These are phyloP conservation scores for Cryoendolithus antarcticus DNA, from an alignment of 2,329 filamentous ascomycete species.

Conservation along the genomic window DNA sequence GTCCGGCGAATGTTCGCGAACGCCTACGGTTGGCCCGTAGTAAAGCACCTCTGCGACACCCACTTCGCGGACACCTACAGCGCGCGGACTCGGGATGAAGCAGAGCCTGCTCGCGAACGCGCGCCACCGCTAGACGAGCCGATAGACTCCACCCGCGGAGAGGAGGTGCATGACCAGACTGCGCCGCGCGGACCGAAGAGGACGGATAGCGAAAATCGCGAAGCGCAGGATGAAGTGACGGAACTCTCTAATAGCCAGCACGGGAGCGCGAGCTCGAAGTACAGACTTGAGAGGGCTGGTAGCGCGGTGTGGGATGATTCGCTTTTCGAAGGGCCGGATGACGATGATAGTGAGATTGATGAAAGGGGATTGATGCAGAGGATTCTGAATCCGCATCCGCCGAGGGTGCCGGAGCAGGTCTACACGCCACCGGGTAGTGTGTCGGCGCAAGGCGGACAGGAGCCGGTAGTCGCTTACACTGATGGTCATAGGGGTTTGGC, in stretches of 20 bases:
- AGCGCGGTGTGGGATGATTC: conserved; percentile 37
- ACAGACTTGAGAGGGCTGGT: conserved; percentile 21
- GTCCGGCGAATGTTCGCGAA: conserved; percentile 95
- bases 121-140: conserved; percentile 45
- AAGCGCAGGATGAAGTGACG: conserved; percentile 31
- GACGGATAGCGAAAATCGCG: conserved; percentile 36
- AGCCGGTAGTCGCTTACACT: conserved; percentile 9
- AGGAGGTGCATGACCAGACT: conserved; percentile 28
- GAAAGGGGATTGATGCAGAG: conserved; percentile 18
- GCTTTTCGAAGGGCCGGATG: conserved; percentile 35
- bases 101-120: conserved; percentile 55
- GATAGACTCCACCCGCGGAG: conserved; percentile 37
- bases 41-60: conserved; percentile 87
- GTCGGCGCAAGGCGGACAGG: conserved; percentile 1
- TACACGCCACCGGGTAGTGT: conserved; percentile 7
- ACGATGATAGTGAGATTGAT: conserved; percentile 32
- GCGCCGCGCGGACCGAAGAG: conserved; percentile 25
- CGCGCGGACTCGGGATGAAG: conserved; percentile 53
- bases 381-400: conserved; percentile 17
- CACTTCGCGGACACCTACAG: conserved; percentile 72
- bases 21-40: conserved; percentile 92
- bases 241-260: conserved; percentile 21
- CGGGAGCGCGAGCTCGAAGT: conserved; percentile 14
- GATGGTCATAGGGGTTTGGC: conserved; percentile 29
- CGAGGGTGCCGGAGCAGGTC: conserved; percentile 13